A percentile compares a stretch with the other conserved stretches of the same genome.
Conservation (phyloP, 768 basidiomycete genomes). For the Galerina marginata region DNA sequence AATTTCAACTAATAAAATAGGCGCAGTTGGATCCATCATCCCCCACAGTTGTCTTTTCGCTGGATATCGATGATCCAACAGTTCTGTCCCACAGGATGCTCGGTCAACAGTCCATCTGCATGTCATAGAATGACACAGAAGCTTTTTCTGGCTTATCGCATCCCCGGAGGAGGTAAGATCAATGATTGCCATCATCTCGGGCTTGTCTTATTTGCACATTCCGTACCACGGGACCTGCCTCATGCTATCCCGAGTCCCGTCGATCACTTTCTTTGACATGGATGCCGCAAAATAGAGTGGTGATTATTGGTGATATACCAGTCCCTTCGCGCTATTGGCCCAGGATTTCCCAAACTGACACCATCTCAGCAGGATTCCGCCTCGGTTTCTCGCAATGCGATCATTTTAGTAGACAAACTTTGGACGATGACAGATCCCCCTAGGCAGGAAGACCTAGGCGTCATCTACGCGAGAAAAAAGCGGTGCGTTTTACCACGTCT, state of each 20-base stretch:
- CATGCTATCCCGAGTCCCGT: conserved; percentile 16
- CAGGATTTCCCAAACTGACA: neutral
- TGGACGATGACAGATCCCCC: conserved; percentile 6
- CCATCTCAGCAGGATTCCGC: neutral
- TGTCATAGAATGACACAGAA: conserved; percentile 5
- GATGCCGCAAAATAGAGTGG: conserved; percentile 6
- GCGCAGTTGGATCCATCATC: too few relatives aligned
- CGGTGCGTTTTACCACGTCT: conserved; percentile 2
- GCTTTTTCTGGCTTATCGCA: conserved; percentile 4
- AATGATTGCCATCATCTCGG: conserved; percentile 3
- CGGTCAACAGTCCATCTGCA: conserved; percentile 1
- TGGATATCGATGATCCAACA: too few relatives aligned
- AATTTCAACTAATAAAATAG: too few relatives aligned
- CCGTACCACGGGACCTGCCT: conserved; percentile 17
- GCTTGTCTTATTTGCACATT: conserved; percentile 1
- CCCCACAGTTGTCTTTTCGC: too few relatives aligned
- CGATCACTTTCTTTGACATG: conserved; percentile 14
- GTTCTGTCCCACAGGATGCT: neutral
- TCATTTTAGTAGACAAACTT: conserved; percentile 3
- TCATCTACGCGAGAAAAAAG: neutral
- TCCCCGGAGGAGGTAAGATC: neutral
- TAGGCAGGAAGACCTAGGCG: neutral
- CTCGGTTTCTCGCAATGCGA: neutral
- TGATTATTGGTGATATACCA: neutral
- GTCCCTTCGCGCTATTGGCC: conserved; percentile 7